Conservation (phyloP, 352 stramenopile genomes). For the Globisporangium perplexum region DNA sequence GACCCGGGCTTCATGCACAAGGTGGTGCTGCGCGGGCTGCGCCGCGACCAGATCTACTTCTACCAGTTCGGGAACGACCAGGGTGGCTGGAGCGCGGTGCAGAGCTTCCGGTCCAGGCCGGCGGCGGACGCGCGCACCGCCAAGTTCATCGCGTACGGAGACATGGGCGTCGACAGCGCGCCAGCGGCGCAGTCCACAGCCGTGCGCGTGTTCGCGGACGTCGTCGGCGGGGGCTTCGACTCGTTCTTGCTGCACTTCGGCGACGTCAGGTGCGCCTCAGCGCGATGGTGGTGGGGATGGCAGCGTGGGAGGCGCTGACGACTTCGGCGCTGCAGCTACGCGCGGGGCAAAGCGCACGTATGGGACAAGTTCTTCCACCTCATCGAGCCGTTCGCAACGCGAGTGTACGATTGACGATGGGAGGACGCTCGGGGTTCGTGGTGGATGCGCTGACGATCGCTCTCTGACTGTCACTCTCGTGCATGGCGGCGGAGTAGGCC, state of each 20-base stretch:
- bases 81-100: constrained; percentile 42
- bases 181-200: constrained; percentile 54
- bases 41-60: constrained; percentile 43
- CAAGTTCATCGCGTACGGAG: constrained; percentile 80
- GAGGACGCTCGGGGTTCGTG: background rate
- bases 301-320: background rate
- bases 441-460: background rate
- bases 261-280: constrained; percentile 50
- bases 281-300: background rate
- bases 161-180: constrained; percentile 69
- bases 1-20: constrained; percentile 78
- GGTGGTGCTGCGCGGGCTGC: constrained; percentile 50
- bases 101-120: constrained; percentile 23
- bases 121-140: constrained; percentile 1
- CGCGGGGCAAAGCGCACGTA: constrained; percentile 44
- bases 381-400: constrained; percentile 61
- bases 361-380: constrained; percentile 78
- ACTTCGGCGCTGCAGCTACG: constrained; percentile 32
- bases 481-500: constrained; percentile 19
- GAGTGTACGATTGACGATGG: too few relatives aligned
- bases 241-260: constrained; percentile 73
- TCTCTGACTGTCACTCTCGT: background rate
- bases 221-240: constrained; percentile 48
- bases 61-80: constrained; percentile 77
- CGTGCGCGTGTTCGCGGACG: constrained; percentile 44